A percentile compares a stretch with the other conserved stretches of the same genome.
Conservation (phyloP, 306 rosid species). For the Citrullus amarus region DNA sequence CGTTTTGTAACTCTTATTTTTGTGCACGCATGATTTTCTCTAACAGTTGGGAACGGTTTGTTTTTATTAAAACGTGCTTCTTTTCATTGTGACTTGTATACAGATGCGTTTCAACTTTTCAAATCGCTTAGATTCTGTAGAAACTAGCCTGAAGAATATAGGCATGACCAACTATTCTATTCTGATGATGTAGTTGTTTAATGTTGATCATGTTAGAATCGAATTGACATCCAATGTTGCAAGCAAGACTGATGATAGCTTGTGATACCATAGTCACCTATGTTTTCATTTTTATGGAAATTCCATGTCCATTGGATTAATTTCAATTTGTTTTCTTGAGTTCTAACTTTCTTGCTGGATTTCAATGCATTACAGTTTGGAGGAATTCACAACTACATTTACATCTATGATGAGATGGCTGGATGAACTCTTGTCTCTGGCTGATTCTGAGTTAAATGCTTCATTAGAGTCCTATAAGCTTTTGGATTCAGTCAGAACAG, state of each 20-base stretch:
- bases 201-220: background rate
- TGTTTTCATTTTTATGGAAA: background rate
- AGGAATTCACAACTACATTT: constrained; percentile 53
- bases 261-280: background rate
- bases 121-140: background rate
- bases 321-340: background rate
- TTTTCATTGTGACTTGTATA: background rate
- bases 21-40: background rate
- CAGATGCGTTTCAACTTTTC: background rate
- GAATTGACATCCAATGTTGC: background rate
- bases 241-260: background rate
- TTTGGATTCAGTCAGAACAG: constrained; percentile 58
- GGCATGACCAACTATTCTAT: background rate
- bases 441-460: constrained; percentile 38
- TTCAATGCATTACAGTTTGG: constrained; percentile 35
- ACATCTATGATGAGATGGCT: constrained; percentile 43
- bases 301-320: background rate
- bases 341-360: constrained; percentile 13
- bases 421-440: constrained; percentile 60
- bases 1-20: background rate
- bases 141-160: background rate
- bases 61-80: background rate
- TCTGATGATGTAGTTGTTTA: background rate
- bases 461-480: constrained; percentile 55
- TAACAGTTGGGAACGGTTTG: background rate